These are phyloP conservation scores for Fusarium sp. DNA, from an alignment of 2,329 filamentous ascomycete genomes.

Conservation along the genomic window DNA sequence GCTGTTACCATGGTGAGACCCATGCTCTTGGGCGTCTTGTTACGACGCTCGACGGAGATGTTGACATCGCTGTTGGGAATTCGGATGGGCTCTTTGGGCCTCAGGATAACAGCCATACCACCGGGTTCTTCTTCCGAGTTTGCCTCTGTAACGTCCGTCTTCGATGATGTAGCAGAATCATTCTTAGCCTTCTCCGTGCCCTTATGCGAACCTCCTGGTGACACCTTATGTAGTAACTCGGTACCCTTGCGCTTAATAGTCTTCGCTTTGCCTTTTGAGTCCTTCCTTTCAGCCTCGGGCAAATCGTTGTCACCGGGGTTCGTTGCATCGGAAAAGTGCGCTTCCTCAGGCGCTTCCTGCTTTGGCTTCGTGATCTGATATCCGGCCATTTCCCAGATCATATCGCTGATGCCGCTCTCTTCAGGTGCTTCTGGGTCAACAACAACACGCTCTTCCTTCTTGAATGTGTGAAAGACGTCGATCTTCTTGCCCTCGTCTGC, in stretches of 20 bases:
- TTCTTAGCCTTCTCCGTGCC: conserved; percentile 42
- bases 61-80: conserved; percentile 89
- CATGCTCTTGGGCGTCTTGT: conserved; percentile 80
- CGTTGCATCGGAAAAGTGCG: conserved; percentile 50
- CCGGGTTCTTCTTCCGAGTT: conserved; percentile 64
- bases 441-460: conserved; percentile 76
- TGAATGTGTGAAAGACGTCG: conserved; percentile 85
- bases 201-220: conserved; percentile 38
- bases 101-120: conserved; percentile 82
- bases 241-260: conserved; percentile 50
- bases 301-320: conserved; percentile 40
- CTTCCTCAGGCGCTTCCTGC: conserved; percentile 56
- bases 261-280: conserved; percentile 34
- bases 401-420: conserved; percentile 63
- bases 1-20: conserved; percentile 92
- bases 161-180: conserved; percentile 38
- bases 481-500: conserved; percentile 91
- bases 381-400: conserved; percentile 67
- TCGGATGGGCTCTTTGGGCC: conserved; percentile 75
- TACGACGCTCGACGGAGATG: conserved; percentile 88
- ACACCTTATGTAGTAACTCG: conserved; percentile 54
- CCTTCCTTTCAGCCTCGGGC: conserved; percentile 16
- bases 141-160: conserved; percentile 35
- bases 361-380: conserved; percentile 50
- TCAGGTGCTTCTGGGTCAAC: conserved; percentile 70